Conservation (phyloP, 148 eudicot species). For the Polygonum aviculare region DNA sequence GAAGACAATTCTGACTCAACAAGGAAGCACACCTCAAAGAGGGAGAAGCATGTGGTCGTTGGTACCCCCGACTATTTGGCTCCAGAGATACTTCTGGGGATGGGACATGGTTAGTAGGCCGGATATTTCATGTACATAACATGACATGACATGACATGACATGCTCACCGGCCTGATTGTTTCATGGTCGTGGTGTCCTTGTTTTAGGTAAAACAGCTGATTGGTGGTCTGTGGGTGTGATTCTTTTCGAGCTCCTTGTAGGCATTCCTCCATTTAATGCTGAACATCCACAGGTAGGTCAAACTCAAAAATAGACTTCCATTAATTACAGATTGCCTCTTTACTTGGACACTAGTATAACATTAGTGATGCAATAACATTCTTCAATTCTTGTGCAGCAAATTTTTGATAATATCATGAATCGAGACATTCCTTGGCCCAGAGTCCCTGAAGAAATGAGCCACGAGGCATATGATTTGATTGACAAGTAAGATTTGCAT, state of each 20-base stretch:
- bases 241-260: conserved; percentile 90
- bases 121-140: conserved; percentile 7
- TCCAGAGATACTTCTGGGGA: conserved; percentile 99
- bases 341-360: conserved; percentile 1
- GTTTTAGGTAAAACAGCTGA: conserved; percentile 84
- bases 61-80: conserved; percentile 99
- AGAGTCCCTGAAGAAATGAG: conserved; percentile 85
- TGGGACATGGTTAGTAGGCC: conserved; percentile 78
- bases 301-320: neutral
- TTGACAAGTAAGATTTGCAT: conserved; percentile 58
- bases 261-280: conserved; percentile 99
- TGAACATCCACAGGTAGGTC: conserved; percentile 76
- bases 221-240: conserved; percentile 99
- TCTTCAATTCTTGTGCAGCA: conserved; percentile 42
- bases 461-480: conserved; percentile 71
- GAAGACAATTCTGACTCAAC: conserved; percentile 42
- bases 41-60: conserved; percentile 26
- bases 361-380: conserved; percentile 1
- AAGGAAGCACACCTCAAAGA: conserved; percentile 10
- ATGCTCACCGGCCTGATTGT: neutral
- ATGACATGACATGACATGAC: neutral
- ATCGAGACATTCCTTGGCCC: conserved; percentile 95
- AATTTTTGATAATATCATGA: conserved; percentile 93
- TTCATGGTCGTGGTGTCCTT: conserved; percentile 12
- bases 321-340: neutral